Base-by-base conservation (phyloP, 2,329 filamentous ascomycete genomes). In the Sclerotinia spermophila region DNA sequence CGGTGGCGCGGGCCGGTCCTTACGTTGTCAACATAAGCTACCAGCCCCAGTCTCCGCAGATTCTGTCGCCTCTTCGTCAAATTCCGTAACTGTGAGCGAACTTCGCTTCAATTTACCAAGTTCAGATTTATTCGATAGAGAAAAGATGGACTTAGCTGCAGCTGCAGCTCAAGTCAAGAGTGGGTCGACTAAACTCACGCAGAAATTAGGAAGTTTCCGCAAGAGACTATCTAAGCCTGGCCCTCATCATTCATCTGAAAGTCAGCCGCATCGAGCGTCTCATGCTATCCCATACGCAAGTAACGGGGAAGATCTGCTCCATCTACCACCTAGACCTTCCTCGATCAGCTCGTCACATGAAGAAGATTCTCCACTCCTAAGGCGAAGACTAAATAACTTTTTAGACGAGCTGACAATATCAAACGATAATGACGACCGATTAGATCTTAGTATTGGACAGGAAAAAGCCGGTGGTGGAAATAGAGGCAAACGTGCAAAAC, bases 381-480 rank as follows among this genome's bases (percentile, higher is more conserved):
- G 19, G 48, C 67, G 45, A 38, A 48, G 55, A 53, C 24, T 68
- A 38, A 44, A 68, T 51, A n/a, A 48, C 24, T 55, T 56, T 48
- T 48, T 68, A 15, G 65, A 62, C 55, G 61, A 67, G 21, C 30
- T 67, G 33, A 56, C 68, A 51, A 70, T 42, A n/a, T 48, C 44
- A 17, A 68, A 73, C 58, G 68, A 74, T 33, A 72, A 77, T 24
- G 79, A 83, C 24, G 82, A 83, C 8, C 80, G 86, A 75, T 83
- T 95, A 68, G 92, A 95, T 78, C 79, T 96, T 3, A 91, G 89
- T 33, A 84, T 97, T 0, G 95, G 94, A 0, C 87, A 88, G 74
- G 95, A 98, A 80, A 88, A 87, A 70, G 94, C 94, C 0, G 95
- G 95, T 1, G 95, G 95, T 33, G 95, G 95, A 0, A 91, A 92